Percentiles rank a stretch among this genome's conserved stretches.
These are phyloP conservation scores for Eutrema heterophyllum DNA, from an alignment of 345 rosid species.

Conservation along the genomic window DNA sequence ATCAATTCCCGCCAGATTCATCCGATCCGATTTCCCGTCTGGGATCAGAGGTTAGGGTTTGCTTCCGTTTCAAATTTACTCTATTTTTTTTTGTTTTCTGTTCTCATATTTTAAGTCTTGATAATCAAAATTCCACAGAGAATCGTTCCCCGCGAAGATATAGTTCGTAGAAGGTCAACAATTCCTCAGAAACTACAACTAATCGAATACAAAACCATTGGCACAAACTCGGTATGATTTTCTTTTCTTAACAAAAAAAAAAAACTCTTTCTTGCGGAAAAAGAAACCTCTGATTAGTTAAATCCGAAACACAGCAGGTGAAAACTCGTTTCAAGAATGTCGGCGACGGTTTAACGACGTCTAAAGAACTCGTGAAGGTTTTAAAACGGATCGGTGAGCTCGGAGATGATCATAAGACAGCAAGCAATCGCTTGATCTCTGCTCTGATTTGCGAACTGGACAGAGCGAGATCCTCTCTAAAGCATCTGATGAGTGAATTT, in stretches of 20 bases:
- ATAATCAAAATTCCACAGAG: not conserved
- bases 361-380: slow-evolving; percentile 76
- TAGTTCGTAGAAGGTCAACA: not conserved
- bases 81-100: not conserved
- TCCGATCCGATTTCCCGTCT: slow-evolving; percentile 59
- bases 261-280: not conserved
- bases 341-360: slow-evolving; percentile 51
- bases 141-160: not conserved
- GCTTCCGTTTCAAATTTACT: slow-evolving; percentile 1
- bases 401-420: slow-evolving; percentile 46
- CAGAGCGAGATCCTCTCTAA: slow-evolving; percentile 50
- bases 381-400: slow-evolving; percentile 54
- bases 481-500: slow-evolving; percentile 49
- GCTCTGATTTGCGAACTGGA: slow-evolving; percentile 62
- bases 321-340: slow-evolving; percentile 63
- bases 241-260: not conserved
- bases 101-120: not conserved
- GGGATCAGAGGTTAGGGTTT: slow-evolving; percentile 45
- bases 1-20: slow-evolving; percentile 34
- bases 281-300: not conserved
- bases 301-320: slow-evolving; percentile 37
- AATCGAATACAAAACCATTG: slow-evolving; percentile 12
- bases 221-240: slow-evolving; percentile 21
- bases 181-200: not conserved
- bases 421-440: slow-evolving; percentile 50